A percentile compares a stretch with the other conserved stretches of the same genome.
These are phyloP conservation scores for Camellia sinensis DNA, from an alignment of 148 eudicot genomes.

Conservation along the genomic window DNA sequence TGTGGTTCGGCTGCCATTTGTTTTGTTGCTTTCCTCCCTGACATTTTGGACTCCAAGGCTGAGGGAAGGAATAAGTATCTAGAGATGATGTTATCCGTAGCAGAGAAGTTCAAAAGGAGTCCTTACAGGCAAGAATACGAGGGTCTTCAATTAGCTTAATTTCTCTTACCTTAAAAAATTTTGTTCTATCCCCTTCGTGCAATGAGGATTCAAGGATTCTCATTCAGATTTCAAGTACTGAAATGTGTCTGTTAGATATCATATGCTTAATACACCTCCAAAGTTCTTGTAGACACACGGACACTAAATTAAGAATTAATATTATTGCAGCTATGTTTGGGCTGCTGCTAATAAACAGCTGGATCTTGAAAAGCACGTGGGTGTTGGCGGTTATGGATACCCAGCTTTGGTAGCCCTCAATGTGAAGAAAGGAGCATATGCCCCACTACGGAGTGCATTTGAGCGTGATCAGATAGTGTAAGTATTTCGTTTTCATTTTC, in stretches of 20 bases:
- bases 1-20: constrained; percentile 95
- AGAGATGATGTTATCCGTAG: constrained; percentile 68
- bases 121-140: constrained; percentile 70
- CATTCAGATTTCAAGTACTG: background rate
- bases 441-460: constrained; percentile 86
- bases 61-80: constrained; percentile 93
- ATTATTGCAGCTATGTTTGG: constrained; percentile 88
- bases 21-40: constrained; percentile 90
- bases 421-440: constrained; percentile 79
- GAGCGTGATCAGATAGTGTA: constrained; percentile 79
- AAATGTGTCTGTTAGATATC: background rate
- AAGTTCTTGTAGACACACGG: too few species aligned
- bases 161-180: background rate
- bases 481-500: constrained; percentile 23
- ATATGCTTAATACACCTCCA: background rate
- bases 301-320: background rate
- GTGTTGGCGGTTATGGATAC: constrained; percentile 97
- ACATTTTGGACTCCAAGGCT: constrained; percentile 89
- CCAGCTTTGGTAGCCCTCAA: constrained; percentile 96
- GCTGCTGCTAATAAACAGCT: constrained; percentile 88
- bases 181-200: background rate
- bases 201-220: background rate
- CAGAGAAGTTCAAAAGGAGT: constrained; percentile 82
- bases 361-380: constrained; percentile 82
- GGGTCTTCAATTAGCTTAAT: background rate